Conservation (phyloP, 306 rosid species). For the Arachis hypogaea region DNA sequence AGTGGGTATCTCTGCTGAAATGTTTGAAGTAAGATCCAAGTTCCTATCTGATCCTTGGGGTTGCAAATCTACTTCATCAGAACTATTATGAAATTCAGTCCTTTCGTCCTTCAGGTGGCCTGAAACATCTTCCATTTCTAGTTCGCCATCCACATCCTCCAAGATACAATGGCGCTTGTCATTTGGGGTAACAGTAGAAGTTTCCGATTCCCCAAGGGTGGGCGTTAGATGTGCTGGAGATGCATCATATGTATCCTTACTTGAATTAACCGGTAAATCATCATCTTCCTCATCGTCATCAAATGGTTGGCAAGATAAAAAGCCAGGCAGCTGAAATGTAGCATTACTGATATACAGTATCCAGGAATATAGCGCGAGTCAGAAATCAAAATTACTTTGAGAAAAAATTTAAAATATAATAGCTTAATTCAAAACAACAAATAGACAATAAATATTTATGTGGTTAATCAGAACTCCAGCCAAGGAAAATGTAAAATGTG, state of each 20-base stretch:
- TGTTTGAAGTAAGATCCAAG: constrained; percentile 48
- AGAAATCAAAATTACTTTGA: constrained; percentile 28
- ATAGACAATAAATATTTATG: constrained; percentile 14
- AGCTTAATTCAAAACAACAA: constrained; percentile 22
- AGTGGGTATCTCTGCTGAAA: constrained; percentile 53
- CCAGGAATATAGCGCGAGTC: constrained; percentile 34
- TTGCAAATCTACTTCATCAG: constrained; percentile 56
- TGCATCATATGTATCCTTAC: constrained; percentile 59
- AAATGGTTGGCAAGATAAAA: constrained; percentile 74
- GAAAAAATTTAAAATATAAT: constrained; percentile 18
- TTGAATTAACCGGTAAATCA: constrained; percentile 57
- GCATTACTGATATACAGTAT: constrained; percentile 79
- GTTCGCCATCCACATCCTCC: constrained; percentile 97
- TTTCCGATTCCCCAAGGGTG: constrained; percentile 70
- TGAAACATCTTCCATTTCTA: constrained; percentile 99
- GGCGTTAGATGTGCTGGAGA: constrained; percentile 51
- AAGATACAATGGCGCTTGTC: constrained; percentile 95
- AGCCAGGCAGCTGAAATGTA: constrained; percentile 93
- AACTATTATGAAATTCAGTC: constrained; percentile 43
- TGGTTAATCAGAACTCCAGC: constrained; percentile 15
- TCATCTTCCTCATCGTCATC: constrained; percentile 85
- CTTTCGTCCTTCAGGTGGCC: constrained; percentile 85
- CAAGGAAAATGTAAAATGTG: constrained; percentile 32
- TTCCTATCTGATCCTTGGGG: constrained; percentile 49
- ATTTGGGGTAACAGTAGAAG: constrained; percentile 69